Evolutionary conservation across 192 early-diverging fungal genomes (phyloP), one percentile per base, ranked within the genome.

Genomic region (Cetraspora pellucida): DNA sequence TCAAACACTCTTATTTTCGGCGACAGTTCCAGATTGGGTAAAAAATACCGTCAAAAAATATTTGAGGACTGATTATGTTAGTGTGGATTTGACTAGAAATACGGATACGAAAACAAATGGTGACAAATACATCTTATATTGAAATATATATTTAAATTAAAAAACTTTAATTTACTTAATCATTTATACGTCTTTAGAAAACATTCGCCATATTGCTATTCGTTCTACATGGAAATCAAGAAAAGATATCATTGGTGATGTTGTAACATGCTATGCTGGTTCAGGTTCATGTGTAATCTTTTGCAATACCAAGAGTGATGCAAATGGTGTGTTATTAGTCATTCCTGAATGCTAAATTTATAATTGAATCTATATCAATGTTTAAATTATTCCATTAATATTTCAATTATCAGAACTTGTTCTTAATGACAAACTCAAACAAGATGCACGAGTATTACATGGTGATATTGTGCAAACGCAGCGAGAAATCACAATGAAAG

Each of bases 261-360:
- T 98, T 58, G 93, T 97, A 14, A 88, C 94, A 30, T 92, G 95
- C 21, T 95, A 98, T 82, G 97, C 94, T 65, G 87, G 89, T 49
- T 85, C 87, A 57, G 91, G 93, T 5, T 89, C 94, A 74, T 92
- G 93, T 0, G 95, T 98, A 65, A 94, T 98, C 74, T 98, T 98
- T 82, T 95, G 93, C 37, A 95, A 97, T 81, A 98, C 95, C 70
- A 98, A 97, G 84, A 89, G 88, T 77, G 94, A 91, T 86, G 95
- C 92, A 23, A 93, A 92, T 80, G 70, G 70, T 72, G 57, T 31
- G 8, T n/a, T 50, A n/a, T 49, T 23, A 7, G 17, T 45, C 19
- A 47, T 67, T 19, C 23, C 44, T 21, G 4, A 13, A 54, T 54
- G 11, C 23, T 10, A 8, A 30, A 30, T 25, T 28, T 27, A 27